Percentiles rank a stretch among this genome's conserved stretches.
phyloP scores from a whole-genome alignment of 257 asterid species.

The Penstemon barbatus region DNA sequence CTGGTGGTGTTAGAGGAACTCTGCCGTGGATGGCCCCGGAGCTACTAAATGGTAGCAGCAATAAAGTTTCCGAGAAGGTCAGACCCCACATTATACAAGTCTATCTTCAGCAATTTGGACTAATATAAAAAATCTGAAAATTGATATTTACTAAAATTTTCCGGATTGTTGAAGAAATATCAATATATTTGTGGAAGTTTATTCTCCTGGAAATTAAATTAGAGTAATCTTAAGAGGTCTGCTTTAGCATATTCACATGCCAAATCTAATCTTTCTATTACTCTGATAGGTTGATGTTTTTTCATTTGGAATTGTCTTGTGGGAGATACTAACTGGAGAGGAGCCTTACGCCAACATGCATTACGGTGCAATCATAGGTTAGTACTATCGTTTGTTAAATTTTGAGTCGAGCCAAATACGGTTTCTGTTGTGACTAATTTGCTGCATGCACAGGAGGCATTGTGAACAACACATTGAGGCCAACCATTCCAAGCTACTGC shows the following conservation, averaged over 20 bases:
- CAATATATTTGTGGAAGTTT: too few relatives aligned
- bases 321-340: constrained; percentile 96
- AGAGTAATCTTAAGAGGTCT: too few relatives aligned
- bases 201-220: too few relatives aligned
- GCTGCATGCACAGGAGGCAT: constrained; percentile 47
- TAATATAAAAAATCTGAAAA: neutral
- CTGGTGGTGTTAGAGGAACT: too few relatives aligned
- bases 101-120: neutral
- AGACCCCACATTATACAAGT: neutral
- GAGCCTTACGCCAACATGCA: constrained; percentile 95
- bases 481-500: constrained; percentile 76
- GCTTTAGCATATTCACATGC: too few relatives aligned
- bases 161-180: too few relatives aligned
- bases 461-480: constrained; percentile 83
- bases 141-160: too few relatives aligned
- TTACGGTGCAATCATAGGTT: constrained; percentile 86
- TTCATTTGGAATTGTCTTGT: constrained; percentile 85
- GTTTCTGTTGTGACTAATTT: neutral
- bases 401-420: neutral
- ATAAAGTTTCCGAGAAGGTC: too few relatives aligned
- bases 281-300: constrained; percentile 69
- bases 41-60: too few relatives aligned
- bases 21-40: too few relatives aligned
- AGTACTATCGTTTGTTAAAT: neutral
- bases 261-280: too few relatives aligned